A percentile compares a stretch with the other conserved stretches of the same genome.
Evolutionary conservation across 208 protist genomes (phyloP).

Genomic region (Acanthamoeba divionensis): DNA sequence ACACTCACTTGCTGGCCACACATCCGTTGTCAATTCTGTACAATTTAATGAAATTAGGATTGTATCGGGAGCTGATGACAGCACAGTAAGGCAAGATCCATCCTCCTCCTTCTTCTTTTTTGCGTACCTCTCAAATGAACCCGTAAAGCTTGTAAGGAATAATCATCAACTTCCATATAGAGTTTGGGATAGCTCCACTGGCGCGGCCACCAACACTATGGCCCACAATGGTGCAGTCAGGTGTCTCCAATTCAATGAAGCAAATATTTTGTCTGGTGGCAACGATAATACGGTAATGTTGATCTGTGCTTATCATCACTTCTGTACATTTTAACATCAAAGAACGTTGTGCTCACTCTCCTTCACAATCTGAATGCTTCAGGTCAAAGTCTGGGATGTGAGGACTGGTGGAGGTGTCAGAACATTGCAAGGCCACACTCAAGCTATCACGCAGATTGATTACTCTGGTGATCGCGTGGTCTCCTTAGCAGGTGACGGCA

Average conservation of each 20-base stretch:
- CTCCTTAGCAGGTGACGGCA: not conserved
- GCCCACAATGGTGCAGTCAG: not conserved
- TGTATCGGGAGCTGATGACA: constrained; percentile 1
- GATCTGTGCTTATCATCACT: too few relatives aligned
- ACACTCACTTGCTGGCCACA: constrained; percentile 12
- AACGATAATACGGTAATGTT: constrained; percentile 40
- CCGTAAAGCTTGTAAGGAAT: too few relatives aligned
- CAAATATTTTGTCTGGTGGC: not conserved
- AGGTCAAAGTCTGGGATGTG: constrained; percentile 46
- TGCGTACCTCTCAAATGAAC: too few relatives aligned
- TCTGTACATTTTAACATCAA: too few relatives aligned
- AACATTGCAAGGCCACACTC: not conserved
- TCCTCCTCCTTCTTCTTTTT: not conserved
- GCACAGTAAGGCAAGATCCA: constrained; percentile 19
- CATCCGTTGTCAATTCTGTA: not conserved
- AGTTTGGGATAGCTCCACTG: constrained; percentile 46
- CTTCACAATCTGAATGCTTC: not conserved
- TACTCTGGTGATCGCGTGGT: not conserved
- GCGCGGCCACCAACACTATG: not conserved
- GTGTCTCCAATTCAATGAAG: not conserved
- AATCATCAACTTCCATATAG: not conserved
- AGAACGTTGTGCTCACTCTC: not conserved
- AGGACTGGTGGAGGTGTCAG: not conserved
- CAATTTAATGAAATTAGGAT: constrained; percentile 47
- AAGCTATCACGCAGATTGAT: not conserved